Base-by-base conservation (phyloP, 208 protist species). In the Leishmania tarentolae region DNA sequence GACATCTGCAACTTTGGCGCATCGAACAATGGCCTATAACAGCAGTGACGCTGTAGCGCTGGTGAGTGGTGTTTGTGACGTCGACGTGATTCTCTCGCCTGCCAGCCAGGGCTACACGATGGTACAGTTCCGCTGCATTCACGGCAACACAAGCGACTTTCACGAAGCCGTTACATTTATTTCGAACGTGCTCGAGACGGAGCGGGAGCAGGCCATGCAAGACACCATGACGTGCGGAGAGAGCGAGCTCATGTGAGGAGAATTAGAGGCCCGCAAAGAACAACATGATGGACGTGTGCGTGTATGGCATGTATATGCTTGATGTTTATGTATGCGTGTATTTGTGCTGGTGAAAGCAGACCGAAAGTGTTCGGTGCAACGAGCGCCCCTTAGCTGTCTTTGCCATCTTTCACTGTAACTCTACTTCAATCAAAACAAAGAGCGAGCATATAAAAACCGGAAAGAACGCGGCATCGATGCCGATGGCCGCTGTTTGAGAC, bases 131-230 rank as follows among this genome's bases (percentile, higher is more conserved):
- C 87, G 91, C 17, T 88, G 92, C 81, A 96, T 97, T 80, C 86
- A 94, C 69, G 94, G 94, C 9, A 94, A 90, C 44, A 97, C 94
- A 8, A 92, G 85, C 35, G 92, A 94, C 78, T 97, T 96, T 80
- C 94, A 96, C 77, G 94, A 97, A 83, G 91, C 91, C 3, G 91
- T 97, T n/a, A 81, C 76, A 0, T 97, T 89, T 78, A 92, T 97
- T 50, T 92, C 92, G 0, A 92, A 90, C 75, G 42, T 95, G 65
- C 78, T 97, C 15, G 92, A 93, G 47, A 46, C 82, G 37, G 94
- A 97, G 75, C 87, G 94, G 31, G 87, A 95, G 81, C 91, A 96
- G 80, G 94, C 94, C 31, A 92, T 93, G 77, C 83, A 95, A 75
- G 94, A 97, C 79, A 94, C 88, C 8, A 89, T 96, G 78, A 89